Evolutionary conservation across 306 rosid genomes (phyloP), one percentile per base, ranked within the genome.

Genomic region (Phaseolus lunatus): DNA sequence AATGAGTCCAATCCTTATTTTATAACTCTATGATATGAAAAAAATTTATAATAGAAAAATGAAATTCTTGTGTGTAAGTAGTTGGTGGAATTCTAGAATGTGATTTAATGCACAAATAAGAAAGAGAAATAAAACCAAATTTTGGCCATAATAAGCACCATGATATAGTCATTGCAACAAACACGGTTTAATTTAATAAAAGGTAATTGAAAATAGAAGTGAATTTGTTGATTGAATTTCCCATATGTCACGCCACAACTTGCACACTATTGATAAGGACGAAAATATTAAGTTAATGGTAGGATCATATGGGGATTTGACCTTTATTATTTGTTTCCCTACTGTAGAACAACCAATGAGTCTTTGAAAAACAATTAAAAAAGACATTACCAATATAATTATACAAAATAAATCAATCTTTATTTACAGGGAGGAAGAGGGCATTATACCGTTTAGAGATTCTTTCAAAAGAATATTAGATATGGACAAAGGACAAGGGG

Each of bases 371-470:
- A 5, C 22, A 68, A 27, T 35, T 78, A 50, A 2, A 27, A 73
- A 16, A 57, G 29, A 19, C 50, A 16, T 48, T 24, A 31, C 26
- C 22, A 47, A 37, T 61, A 10, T 56, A 63, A 27, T 58, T 43
- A 43, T 10, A 43, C 44, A 9, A 35, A 0, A 13, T 35, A 66
- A 12, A 79, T 31, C 64, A 78, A 45, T 54, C 13, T 41, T 64
- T 41, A 43, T 31, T 67, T 2, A 26, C 9, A 18, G 35, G 10
- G 22, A 35, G 27, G 74, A 66, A 66, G 67, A 62, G 80, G 78
- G 77, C 72, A 80, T 81, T 85, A 90, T 86, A 80, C 93, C 78
- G 57, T 75, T 62, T 27, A 56, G 82, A 89, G 87, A 93, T 90
- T 75, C 96, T 85, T 58, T 43, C 50, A 64, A 39, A 66, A 81